Evolutionary conservation across 345 rosid genomes (phyloP), one percentile per base, ranked within the genome.

Genomic region (Camelina laxa): DNA sequence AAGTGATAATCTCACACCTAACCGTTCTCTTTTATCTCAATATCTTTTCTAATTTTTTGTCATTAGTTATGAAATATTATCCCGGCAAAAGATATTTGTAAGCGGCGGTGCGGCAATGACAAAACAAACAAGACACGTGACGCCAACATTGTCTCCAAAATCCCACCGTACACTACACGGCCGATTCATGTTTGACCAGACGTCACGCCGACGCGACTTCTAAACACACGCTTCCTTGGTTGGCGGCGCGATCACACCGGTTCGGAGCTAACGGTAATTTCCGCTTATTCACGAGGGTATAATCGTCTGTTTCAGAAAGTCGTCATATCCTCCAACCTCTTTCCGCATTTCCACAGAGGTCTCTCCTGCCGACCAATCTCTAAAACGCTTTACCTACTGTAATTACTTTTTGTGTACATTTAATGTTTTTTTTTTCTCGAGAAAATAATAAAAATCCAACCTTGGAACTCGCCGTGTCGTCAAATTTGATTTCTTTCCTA

Each of bases 401-500:
- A 62, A 62, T 9, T 14, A 22, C 31, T 30, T 27, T 80, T 9
- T 33, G 36, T 33, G 36, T 8, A 33, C 36, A 6, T 33, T 7
- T 33, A 33, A 33, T 33, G 36, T 33, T 33, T 33, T 33, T 7
- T 33, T 31, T 31, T 31, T 5, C n/a, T n/a, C n/a, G n/a, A n/a
- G n/a, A n/a, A n/a, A n/a, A n/a, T n/a, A n/a, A 9, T 3, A 17
- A 62, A 48, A 24, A 14, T 51, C 51, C 17, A 7, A 33, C 11
- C 77, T 70, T 65, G 80, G 74, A 74, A 60, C 22, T 38, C 54
- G 41, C 36, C 31, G 3, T 65, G 84, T 71, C 80, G 77, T 77
- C 77, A 48, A 65, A 55, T 15, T 57, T 70, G 65, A 36, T 59
- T 39, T 77, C 44, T 77, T 51, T 60, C 59, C 38, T 14, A 7